Conservation (phyloP, 2,329 filamentous ascomycete species). For the Cladosporium austrohemisphaericum region DNA sequence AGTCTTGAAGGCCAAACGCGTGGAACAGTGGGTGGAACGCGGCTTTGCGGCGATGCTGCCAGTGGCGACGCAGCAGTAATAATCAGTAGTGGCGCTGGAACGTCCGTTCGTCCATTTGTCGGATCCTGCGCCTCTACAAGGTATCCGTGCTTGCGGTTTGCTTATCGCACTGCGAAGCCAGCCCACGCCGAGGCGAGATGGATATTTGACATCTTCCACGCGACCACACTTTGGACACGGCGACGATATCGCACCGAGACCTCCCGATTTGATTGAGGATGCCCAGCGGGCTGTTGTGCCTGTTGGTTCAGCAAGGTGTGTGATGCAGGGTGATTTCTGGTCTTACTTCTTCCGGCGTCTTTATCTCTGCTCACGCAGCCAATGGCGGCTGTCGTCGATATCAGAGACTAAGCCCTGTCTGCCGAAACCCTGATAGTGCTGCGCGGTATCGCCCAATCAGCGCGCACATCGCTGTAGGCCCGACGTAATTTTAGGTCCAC, state of each 20-base stretch:
- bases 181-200: neutral
- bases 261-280: slow-evolving; percentile 9
- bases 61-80: too few species aligned
- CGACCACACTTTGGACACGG: slow-evolving; percentile 46
- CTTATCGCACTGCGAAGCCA: neutral
- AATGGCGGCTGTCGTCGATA: neutral
- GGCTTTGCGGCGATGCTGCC: too few species aligned
- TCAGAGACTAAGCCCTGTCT: neutral
- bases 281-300: slow-evolving; percentile 5
- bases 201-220: slow-evolving; percentile 48
- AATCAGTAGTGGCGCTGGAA: neutral
- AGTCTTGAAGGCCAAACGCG: too few species aligned
- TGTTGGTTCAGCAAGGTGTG: neutral
- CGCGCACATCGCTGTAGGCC: neutral
- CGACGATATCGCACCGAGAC: slow-evolving; percentile 4
- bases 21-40: too few species aligned
- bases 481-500: slow-evolving; percentile 9
- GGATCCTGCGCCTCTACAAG: neutral
- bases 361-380: slow-evolving; percentile 4
- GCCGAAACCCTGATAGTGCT: neutral
- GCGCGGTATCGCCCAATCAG: slow-evolving; percentile 10
- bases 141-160: slow-evolving; percentile 4
- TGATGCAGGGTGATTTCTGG: neutral
- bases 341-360: neutral
- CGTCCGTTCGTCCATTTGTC: too few species aligned